Evolutionary conservation across 352 stramenopile species (phyloP).

Genomic region (Pilasporangium apinafurcum): DNA sequence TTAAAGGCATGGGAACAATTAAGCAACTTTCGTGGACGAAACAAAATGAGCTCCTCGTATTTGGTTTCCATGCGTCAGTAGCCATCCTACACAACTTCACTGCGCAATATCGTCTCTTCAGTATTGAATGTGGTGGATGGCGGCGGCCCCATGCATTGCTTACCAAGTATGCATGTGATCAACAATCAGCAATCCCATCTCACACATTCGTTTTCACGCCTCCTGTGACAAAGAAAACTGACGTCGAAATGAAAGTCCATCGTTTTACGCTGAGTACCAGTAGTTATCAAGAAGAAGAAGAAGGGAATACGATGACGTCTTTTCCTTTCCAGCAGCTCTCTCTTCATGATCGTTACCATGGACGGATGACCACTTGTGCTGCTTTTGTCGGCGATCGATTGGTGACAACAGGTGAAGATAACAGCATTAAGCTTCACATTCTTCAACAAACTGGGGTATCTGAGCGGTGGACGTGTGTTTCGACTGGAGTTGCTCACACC

Average conservation of each 20-base stretch:
- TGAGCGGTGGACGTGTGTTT: slow-evolving; percentile 33
- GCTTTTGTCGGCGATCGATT: slow-evolving; percentile 37
- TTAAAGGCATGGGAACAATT: slow-evolving; percentile 75
- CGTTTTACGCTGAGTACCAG: too few relatives aligned
- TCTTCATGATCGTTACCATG: slow-evolving; percentile 63
- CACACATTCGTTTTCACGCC: slow-evolving; percentile 72
- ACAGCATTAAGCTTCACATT: slow-evolving; percentile 70
- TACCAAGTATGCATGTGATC: background rate
- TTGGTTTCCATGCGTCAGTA: slow-evolving; percentile 74
- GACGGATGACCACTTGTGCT: slow-evolving; percentile 70
- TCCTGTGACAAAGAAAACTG: slow-evolving; percentile 32
- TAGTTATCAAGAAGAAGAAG: too few relatives aligned
- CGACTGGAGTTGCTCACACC: slow-evolving; percentile 64
- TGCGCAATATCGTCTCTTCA: slow-evolving; percentile 69
- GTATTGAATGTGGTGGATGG: slow-evolving; percentile 77
- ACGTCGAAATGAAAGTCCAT: slow-evolving; percentile 66
- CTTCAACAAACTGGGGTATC: slow-evolving; percentile 7
- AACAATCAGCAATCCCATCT: slow-evolving; percentile 23
- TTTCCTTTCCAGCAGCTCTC: slow-evolving; percentile 12
- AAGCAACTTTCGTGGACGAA: slow-evolving; percentile 50
- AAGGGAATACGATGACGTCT: slow-evolving; percentile 24
- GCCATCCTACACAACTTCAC: slow-evolving; percentile 73
- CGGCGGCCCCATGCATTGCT: slow-evolving; percentile 64
- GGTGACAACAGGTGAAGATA: slow-evolving; percentile 76
- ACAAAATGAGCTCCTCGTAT: slow-evolving; percentile 55